These are phyloP conservation scores for Metschnikowia reukaufii DNA, from an alignment of 805 yeast genomes.

Conservation along the genomic window DNA sequence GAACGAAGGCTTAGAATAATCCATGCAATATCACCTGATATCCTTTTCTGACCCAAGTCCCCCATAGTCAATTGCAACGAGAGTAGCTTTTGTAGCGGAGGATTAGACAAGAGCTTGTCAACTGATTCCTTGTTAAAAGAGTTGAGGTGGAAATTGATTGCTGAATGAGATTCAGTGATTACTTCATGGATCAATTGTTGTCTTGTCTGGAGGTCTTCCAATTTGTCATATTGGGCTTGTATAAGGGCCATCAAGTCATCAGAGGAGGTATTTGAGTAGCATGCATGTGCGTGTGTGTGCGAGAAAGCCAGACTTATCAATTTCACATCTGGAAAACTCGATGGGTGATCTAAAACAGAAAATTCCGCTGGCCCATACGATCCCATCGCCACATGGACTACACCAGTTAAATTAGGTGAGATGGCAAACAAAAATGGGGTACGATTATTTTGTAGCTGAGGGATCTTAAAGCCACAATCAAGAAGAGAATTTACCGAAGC, in stretches of 20 bases:
- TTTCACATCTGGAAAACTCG: slow-evolving; percentile 25
- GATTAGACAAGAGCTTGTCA: slow-evolving; percentile 71
- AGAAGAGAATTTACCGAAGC: slow-evolving; percentile 42
- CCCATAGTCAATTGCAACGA: slow-evolving; percentile 71
- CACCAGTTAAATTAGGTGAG: slow-evolving; percentile 53
- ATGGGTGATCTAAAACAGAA: slow-evolving; percentile 3
- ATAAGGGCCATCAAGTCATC: slow-evolving; percentile 69
- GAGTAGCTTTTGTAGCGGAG: slow-evolving; percentile 72
- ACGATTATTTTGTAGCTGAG: slow-evolving; percentile 28
- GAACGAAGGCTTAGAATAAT: slow-evolving; percentile 66
- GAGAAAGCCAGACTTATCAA: slow-evolving; percentile 61
- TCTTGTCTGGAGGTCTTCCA: slow-evolving; percentile 15
- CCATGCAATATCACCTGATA: slow-evolving; percentile 54
- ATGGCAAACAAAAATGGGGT: slow-evolving; percentile 32
- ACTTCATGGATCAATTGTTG: slow-evolving; percentile 41
- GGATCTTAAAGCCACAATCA: slow-evolving; percentile 57
- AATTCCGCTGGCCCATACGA: slow-evolving; percentile 4
- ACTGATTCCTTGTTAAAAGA: slow-evolving; percentile 65
- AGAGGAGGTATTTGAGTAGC: slow-evolving; percentile 62
- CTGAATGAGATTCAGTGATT: slow-evolving; percentile 68
- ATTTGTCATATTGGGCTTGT: slow-evolving; percentile 29
- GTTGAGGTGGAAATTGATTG: slow-evolving; percentile 70
- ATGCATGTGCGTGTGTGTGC: slow-evolving; percentile 61
- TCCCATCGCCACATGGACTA: slow-evolving; percentile 26
- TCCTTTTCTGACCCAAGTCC: slow-evolving; percentile 31